Conservation (phyloP, 2,329 filamentous ascomycete species). For the Neofusicoccum parvum region DNA sequence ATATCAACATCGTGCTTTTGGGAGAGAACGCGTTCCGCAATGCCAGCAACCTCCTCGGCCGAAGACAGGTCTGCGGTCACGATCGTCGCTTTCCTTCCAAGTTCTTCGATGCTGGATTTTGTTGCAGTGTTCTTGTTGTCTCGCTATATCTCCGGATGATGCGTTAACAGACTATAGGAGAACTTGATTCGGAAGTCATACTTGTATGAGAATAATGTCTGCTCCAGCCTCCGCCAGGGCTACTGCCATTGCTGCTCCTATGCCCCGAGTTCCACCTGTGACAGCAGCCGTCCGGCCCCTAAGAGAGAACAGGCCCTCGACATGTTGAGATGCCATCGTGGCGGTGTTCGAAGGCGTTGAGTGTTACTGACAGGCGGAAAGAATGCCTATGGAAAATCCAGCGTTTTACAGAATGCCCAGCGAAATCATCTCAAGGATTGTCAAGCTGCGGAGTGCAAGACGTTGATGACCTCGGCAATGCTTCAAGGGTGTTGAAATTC, state of each 20-base stretch:
- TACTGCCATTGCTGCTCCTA: constrained; percentile 53
- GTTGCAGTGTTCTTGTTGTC: neutral
- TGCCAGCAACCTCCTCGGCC: constrained; percentile 56
- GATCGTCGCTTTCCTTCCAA: neutral
- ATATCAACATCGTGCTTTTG: constrained; percentile 70
- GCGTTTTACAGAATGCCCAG: neutral
- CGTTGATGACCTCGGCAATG: neutral
- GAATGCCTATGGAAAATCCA: neutral
- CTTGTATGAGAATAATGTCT: constrained; percentile 53
- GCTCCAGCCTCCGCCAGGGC: constrained; percentile 54
- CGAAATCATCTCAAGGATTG: neutral
- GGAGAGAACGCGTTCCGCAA: constrained; percentile 62
- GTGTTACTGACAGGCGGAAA: neutral
- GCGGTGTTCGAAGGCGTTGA: neutral
- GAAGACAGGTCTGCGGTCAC: neutral
- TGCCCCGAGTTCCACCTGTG: constrained; percentile 53
- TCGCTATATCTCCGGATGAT: neutral
- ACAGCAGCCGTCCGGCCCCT: constrained; percentile 52
- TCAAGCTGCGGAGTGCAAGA: no score
- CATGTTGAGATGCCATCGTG: constrained; percentile 23
- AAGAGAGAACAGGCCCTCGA: constrained; percentile 51
- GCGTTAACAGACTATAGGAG: neutral
- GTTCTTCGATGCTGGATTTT: neutral
- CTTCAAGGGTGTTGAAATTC: neutral
- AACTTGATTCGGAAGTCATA: neutral